Evolutionary conservation across 2,329 filamentous ascomycete species (phyloP), one percentile per base, ranked within the genome.

Genomic region (Botrytis byssoidea): DNA sequence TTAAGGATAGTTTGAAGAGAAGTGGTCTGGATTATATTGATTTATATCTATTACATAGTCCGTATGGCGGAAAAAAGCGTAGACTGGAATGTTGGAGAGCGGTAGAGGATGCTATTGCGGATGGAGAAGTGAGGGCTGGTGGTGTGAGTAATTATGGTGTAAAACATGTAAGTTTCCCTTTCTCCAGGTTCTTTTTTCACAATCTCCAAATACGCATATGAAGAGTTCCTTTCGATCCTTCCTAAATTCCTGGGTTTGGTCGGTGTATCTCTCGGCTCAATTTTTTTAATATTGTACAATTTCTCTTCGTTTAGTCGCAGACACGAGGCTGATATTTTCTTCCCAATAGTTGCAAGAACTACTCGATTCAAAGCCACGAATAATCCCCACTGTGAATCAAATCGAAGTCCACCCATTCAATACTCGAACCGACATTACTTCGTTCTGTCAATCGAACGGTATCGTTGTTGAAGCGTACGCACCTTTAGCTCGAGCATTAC

Each of bases 351-450:
- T 81, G 2, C 73, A 78, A 77, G 80, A 81, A 74, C 75, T 81
- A 20, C 73, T 81, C 35, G 75, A 77, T n/a, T 77, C 77, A 2
- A 79, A 78, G 32, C 79, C 91, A 0, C 85, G 86, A 0, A 86
- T 92, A 64, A 81, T 84, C 16, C 93, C 93, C 0, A 88, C 89
- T 1, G 88, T 95, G 69, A 95, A 95, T 79, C 93, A 96, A 83
- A 91, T 95, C 78, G 92, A 95, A 81, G 87, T 95, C 2, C 92
- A 95, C 75, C 93, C 92, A 0, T 96, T 95, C 87, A 93, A 95
- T 81, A 94, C 92, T 2, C 88, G 91, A 70, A 85, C 85, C 0
- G 85, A 86, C 55, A 94, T 96, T 75, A 87, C 89, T 0, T 85
- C 87, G 20, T 90, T 89, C 77, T 93, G 93, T 79, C 85, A 88